Percentiles rank a stretch among this genome's conserved stretches.
Conservation (phyloP, 805 yeast genomes). For the Lachancea dasiensis region DNA sequence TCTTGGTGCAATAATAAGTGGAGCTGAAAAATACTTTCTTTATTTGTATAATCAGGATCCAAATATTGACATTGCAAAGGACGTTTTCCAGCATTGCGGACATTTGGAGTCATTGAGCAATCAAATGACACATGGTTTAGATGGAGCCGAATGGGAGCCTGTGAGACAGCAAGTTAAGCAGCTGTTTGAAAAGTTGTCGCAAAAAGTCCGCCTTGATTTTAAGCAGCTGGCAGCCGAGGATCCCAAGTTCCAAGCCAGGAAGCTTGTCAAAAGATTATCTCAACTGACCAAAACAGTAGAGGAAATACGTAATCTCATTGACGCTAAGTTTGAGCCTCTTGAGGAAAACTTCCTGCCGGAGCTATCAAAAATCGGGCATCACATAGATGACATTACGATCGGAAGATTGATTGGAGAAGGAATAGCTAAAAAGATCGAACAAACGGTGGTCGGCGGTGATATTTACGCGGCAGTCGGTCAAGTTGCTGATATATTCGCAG, state of each 20-base stretch:
- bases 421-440: conserved; percentile 3
- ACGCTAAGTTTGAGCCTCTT: background rate
- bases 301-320: background rate
- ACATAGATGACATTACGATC: conserved; percentile 3
- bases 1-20: background rate
- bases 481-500: conserved; percentile 6
- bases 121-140: background rate
- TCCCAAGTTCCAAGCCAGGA: background rate
- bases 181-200: background rate
- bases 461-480: conserved; percentile 4
- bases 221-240: background rate
- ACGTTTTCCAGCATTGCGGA: background rate
- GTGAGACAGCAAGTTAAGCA: background rate
- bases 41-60: background rate
- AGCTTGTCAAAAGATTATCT: background rate
- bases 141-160: conserved; percentile 2
- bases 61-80: conserved; percentile 1
- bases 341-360: background rate
- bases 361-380: background rate
- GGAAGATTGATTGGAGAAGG: conserved; percentile 7
- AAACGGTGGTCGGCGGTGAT: conserved; percentile 6
- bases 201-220: background rate
- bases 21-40: background rate
- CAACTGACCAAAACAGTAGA: background rate
- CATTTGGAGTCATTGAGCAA: background rate